phyloP scores from a whole-genome alignment of 192 early-diverging fungal species.

The Gigaspora rosea region DNA sequence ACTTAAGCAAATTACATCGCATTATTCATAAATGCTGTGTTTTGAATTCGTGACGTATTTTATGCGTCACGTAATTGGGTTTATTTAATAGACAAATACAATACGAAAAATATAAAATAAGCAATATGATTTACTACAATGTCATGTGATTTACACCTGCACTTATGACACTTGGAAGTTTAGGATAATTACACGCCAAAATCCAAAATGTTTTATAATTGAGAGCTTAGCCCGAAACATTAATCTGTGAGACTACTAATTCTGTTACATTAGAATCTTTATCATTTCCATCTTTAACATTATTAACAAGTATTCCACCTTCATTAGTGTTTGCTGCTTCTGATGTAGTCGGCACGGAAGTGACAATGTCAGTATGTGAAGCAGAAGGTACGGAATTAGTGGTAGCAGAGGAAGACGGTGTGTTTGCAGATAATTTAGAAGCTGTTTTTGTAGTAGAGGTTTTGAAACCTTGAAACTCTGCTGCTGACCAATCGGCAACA shows the following conservation, averaged over 20 bases:
- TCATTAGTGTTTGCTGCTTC: not conserved
- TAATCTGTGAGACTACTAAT: not conserved
- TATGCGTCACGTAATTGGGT: too few species aligned
- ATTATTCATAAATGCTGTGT: too few species aligned
- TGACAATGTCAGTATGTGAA: not conserved
- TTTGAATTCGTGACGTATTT: too few species aligned
- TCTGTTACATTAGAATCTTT: constrained; percentile 23
- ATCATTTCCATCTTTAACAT: constrained; percentile 26
- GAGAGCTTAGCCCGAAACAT: not conserved
- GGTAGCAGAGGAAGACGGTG: not conserved
- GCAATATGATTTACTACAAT: too few species aligned
- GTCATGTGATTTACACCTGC: too few species aligned
- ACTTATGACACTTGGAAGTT: too few species aligned
- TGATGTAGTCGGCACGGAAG: not conserved
- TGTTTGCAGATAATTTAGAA: not conserved
- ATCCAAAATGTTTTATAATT: not conserved
- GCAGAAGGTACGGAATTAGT: not conserved
- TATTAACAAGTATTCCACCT: not conserved
- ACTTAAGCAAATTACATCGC: too few species aligned
- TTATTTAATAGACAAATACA: too few species aligned
- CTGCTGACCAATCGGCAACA: constrained; percentile 26
- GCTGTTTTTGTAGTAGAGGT: not conserved
- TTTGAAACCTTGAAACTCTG: constrained; percentile 13
- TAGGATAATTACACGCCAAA: too few species aligned
- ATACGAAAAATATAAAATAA: too few species aligned